Base-by-base conservation (phyloP, 2,329 filamentous ascomycete genomes). In the Blastomyces parvus region DNA sequence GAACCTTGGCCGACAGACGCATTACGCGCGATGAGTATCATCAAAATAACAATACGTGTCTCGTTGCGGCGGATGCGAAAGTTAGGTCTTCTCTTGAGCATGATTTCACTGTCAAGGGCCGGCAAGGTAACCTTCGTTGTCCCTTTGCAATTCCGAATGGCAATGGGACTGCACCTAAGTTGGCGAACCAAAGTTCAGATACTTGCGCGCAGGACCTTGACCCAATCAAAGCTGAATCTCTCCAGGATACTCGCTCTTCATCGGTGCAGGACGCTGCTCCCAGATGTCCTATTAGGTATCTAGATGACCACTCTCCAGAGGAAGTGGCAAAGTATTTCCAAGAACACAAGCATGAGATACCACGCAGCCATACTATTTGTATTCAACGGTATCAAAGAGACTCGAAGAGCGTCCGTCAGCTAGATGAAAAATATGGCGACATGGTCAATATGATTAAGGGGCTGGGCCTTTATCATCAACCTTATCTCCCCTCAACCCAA, bases 371-470 rank as follows among this genome's bases (percentile, higher is more conserved):
- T 76, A 91, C 95, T 73, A 85, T 97, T 55, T 97, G 93, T 74
- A 86, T 97, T 65, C 87, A 89, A 71, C 85, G 92, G 63, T 96
- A 96, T 73, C 90, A 96, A 76, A 88, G 86, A 74, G 93, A 92
- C 71, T 88, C 93, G 69, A 84, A 89, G 66, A 89, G 92, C 71
- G 89, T 96, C 71, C 86, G 86, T 67, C 90, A 95, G 76, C 81
- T 97, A 62, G 93, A 97, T 74, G 90, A 90, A 66, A 97, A 97
- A 75, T 97, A 97, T 73, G 91, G 91, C 67, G 93, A 88, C 73
- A 80, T 97, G 53, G 91, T 90, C 69, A 95, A 86, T 77, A 97
- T 97, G 93, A 95, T 97, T 65, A 88, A 94, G 74, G 91, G 91
- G 9, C 80, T 97, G 48, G 90, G 91, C 59, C 84, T 88, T 67